A percentile compares a stretch with the other conserved stretches of the same genome.
Conservation (phyloP, 2,329 filamentous ascomycete genomes). For the Chaetomiaceae sp. region DNA sequence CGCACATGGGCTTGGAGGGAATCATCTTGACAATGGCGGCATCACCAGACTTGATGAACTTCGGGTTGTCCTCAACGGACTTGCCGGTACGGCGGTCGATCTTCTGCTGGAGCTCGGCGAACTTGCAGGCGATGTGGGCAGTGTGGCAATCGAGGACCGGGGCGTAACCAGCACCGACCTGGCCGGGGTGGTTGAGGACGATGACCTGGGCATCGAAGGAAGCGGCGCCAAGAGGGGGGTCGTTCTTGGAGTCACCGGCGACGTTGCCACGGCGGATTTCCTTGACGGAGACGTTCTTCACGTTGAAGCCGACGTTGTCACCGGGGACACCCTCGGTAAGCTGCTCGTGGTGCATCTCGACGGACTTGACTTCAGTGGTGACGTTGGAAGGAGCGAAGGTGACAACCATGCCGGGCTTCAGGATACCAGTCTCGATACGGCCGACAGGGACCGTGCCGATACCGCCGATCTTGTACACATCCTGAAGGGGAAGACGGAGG, state of each 20-base stretch:
- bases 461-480: constrained; percentile 99
- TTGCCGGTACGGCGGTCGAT: constrained; percentile 99
- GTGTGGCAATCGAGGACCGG: constrained; percentile 99
- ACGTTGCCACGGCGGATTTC: constrained; percentile 99
- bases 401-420: constrained; percentile 89
- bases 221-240: constrained; percentile 82
- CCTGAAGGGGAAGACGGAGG: constrained; percentile 99
- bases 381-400: constrained; percentile 98
- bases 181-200: constrained; percentile 99
- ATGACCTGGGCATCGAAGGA: constrained; percentile 99
- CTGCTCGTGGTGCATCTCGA: constrained; percentile 99
- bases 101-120: constrained; percentile 98
- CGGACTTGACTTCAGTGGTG: constrained; percentile 99
- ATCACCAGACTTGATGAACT: constrained; percentile 99
- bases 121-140: constrained; percentile 99
- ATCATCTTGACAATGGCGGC: constrained; percentile 99
- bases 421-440: constrained; percentile 99
- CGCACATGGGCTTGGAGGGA: constrained; percentile 99
- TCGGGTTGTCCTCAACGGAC: constrained; percentile 83
- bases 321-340: constrained; percentile 89
- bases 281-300: constrained; percentile 99
- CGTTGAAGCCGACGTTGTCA: constrained; percentile 99
- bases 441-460: constrained; percentile 99
- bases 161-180: constrained; percentile 98
- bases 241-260: constrained; percentile 99